Percentiles rank a stretch among this genome's conserved stretches.
phyloP scores from a whole-genome alignment of 257 asterid genomes.

The Ocimum tenuiflorum region DNA sequence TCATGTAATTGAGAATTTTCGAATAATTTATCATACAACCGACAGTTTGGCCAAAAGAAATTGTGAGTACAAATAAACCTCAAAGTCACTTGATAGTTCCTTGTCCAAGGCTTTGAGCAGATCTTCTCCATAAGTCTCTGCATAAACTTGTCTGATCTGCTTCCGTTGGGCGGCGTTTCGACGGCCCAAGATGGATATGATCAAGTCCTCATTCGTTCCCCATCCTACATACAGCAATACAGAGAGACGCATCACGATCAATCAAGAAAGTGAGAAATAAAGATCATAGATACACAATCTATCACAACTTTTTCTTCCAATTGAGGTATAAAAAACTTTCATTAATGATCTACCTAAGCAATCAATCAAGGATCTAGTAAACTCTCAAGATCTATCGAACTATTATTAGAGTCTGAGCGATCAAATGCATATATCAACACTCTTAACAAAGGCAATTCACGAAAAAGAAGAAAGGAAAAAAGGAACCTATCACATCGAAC shows the following conservation, averaged over 20 bases:
- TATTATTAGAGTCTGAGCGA: neutral
- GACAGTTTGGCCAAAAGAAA: too few relatives aligned
- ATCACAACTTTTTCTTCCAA: neutral
- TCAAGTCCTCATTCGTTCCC: conserved; percentile 94
- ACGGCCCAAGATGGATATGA: conserved; percentile 78
- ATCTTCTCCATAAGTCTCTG: conserved; percentile 73
- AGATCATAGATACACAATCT: neutral
- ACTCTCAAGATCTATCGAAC: conserved; percentile 4
- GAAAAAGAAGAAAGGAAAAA: too few relatives aligned
- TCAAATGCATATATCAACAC: neutral
- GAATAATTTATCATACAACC: too few relatives aligned
- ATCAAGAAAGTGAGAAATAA: neutral
- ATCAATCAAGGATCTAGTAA: neutral
- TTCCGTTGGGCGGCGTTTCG: conserved; percentile 74
- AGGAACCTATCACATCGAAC: neutral
- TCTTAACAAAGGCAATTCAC: too few relatives aligned
- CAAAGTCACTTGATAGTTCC: conserved; percentile 72
- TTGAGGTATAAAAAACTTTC: neutral
- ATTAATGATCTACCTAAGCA: neutral
- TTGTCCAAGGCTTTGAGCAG: conserved; percentile 76
- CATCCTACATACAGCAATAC: conserved; percentile 48
- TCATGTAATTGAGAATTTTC: too few relatives aligned
- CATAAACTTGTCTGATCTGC: conserved; percentile 47
- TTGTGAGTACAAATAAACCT: too few relatives aligned
- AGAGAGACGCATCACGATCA: neutral